phyloP scores from a whole-genome alignment of 768 basidiomycete species.

The Leccinum fibrillosum region DNA sequence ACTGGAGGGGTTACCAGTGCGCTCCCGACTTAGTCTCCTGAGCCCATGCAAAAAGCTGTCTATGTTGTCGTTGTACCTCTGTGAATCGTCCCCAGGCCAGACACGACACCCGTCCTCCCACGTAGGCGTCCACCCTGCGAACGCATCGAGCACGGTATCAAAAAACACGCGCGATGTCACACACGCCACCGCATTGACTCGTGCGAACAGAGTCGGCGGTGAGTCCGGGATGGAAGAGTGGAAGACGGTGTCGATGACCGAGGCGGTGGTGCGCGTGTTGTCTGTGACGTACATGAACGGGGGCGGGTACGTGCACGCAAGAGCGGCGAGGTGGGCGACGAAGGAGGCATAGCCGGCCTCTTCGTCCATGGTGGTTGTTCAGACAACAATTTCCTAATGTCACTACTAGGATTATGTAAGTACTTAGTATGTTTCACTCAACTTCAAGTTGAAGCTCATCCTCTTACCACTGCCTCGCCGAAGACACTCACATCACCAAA shows the following conservation, averaged over 20 bases:
- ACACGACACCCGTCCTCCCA: conserved; percentile 64
- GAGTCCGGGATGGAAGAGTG: conserved; percentile 14
- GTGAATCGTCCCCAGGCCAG: conserved; percentile 44
- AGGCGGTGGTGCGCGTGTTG: conserved; percentile 44
- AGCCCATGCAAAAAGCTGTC: conserved; percentile 73
- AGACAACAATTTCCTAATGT: too few species aligned
- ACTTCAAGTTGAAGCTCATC: too few species aligned
- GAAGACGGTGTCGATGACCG: conserved; percentile 28
- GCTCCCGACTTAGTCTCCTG: conserved; percentile 32
- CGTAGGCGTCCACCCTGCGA: conserved; percentile 51
- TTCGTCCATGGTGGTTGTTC: background rate
- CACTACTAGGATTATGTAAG: too few species aligned
- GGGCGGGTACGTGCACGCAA: conserved; percentile 43
- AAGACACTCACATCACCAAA: too few species aligned
- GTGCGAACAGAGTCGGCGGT: conserved; percentile 39
- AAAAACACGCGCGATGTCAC: conserved; percentile 63
- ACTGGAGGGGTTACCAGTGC: conserved; percentile 3
- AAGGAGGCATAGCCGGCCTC: conserved; percentile 25
- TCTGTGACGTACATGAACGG: conserved; percentile 71
- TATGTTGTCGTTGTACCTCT: conserved; percentile 60
- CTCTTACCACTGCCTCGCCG: too few species aligned
- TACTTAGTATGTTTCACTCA: too few species aligned
- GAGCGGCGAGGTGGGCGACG: conserved; percentile 22
- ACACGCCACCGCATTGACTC: conserved; percentile 54
- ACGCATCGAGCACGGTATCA: conserved; percentile 59